Base-by-base conservation (phyloP, 192 early-diverging fungal genomes). In the Podila clonocystis region DNA sequence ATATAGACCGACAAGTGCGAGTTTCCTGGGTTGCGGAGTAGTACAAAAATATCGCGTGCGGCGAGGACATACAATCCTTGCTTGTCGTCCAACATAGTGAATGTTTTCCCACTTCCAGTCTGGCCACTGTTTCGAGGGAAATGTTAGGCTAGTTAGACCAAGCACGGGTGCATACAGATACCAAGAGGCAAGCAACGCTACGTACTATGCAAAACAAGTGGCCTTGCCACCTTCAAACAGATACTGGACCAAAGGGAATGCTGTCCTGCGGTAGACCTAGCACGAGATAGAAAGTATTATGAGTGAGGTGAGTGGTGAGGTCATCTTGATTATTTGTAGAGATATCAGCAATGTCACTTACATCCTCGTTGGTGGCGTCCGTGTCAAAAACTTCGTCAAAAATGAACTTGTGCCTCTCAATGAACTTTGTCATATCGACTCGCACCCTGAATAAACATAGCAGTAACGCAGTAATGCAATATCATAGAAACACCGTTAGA, bases 191-290 rank as follows among this genome's bases (percentile, higher is more conserved):
- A 4, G 26, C 9, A 41, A 11, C 13, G 38, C 52, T 33, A 87
- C 90, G 82, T 91, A 94, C 93, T 99, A 99, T 38, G 97, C 98
- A 93, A 99, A 99, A 74, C 97, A 98, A 12, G 98, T 99, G 0
- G 96, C 96, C 65, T 98, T 98, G 70, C 98, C 98, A 0, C 98
- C 98, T 31, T 86, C 77, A 64, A 99, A 99, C 28, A 98, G 91
- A 79, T 97, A 98, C 60, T 97, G 91, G 1, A 99, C 97, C 30
- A 99, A 83, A 0, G 98, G 98, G 59, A 91, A 89, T 48, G 98
- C 98, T 5, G 98, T 98, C 49, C 95, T 88, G 73, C 90, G 84
- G 82, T 99, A 99, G 3, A 95, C 89, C 89, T 78, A 75, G 3
- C 3, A 8, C 2, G 15, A 17, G 41, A 45, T 8, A 45, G 7